Conservation (phyloP, 768 basidiomycete species). For the Rhodotorula kratochvilovae region DNA sequence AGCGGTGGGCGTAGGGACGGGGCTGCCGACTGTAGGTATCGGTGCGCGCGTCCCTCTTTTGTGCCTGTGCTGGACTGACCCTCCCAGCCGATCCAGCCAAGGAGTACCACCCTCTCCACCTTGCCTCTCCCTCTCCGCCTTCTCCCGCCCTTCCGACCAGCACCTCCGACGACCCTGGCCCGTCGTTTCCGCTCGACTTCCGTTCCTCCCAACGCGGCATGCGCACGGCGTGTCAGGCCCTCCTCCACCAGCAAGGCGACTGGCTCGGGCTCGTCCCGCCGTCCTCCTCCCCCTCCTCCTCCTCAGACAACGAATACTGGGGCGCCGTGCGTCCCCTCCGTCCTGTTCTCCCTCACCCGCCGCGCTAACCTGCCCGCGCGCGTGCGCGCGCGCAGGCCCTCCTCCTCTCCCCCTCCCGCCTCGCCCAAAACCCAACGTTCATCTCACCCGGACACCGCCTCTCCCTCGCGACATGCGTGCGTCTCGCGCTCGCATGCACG, state of each 20-base stretch:
- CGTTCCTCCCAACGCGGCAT: conserved; percentile 36
- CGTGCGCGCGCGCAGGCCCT: conserved; percentile 27
- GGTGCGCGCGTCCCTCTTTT: conserved; percentile 1
- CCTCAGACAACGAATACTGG: not conserved
- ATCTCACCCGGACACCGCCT: conserved; percentile 43
- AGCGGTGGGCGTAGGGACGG: conserved; percentile 40
- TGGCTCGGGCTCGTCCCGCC: conserved; percentile 24
- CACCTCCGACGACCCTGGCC: not conserved
- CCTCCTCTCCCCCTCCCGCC: conserved; percentile 25
- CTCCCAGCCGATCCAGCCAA: conserved; percentile 15
- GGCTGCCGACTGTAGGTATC: conserved; percentile 42
- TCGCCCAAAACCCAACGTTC: conserved; percentile 41
- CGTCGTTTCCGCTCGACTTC: conserved; percentile 10
- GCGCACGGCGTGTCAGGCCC: conserved; percentile 10
- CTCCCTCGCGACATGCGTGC: conserved; percentile 35
- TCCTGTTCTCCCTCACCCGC: not conserved
- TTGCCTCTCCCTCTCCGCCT: not conserved
- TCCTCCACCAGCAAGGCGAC: conserved; percentile 27
- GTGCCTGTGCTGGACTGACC: not conserved
- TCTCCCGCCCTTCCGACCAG: no score
- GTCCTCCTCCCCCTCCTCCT: not conserved
- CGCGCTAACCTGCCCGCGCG: not conserved
- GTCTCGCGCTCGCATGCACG: conserved; percentile 36
- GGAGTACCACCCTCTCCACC: conserved; percentile 37
- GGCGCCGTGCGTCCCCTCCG: not conserved